Percentiles rank a stretch among this genome's conserved stretches.
Conservation (phyloP, 768 basidiomycete genomes). For the Grammothele lineata region DNA sequence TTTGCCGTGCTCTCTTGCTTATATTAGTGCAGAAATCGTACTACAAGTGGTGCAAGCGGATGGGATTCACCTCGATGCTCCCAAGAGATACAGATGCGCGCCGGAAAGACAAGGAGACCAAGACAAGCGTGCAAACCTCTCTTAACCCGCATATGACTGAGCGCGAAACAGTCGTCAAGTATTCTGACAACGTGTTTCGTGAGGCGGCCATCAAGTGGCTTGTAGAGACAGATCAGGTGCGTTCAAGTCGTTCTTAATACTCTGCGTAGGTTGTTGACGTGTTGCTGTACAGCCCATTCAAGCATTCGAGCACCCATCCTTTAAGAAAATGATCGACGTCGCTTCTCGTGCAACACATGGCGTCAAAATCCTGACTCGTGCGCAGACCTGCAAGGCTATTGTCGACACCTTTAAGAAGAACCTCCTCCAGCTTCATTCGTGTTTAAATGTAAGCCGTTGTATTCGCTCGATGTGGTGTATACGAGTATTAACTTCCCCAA, state of each 20-base stretch:
- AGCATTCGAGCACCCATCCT: conserved; percentile 31
- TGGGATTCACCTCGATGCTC: conserved; percentile 29
- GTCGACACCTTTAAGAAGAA: conserved; percentile 25
- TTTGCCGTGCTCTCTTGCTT: too few relatives aligned
- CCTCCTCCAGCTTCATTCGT: neutral
- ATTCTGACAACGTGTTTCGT: conserved; percentile 27
- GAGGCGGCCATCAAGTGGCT: conserved; percentile 35
- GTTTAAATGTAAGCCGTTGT: conserved; percentile 20
- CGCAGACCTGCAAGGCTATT: conserved; percentile 25
- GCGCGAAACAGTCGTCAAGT: conserved; percentile 18
- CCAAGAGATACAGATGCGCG: conserved; percentile 19
- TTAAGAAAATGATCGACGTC: conserved; percentile 32
- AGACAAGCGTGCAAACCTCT: conserved; percentile 9
- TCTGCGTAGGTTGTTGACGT: neutral
- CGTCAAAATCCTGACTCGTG: conserved; percentile 31
- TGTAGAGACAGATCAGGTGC: conserved; percentile 36
- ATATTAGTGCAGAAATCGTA: too few relatives aligned
- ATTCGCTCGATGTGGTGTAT: neutral
- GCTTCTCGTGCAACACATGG: conserved; percentile 34
- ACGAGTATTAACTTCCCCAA: neutral
- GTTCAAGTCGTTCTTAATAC: neutral
- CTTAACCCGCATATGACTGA: conserved; percentile 25
- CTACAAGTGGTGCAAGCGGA: conserved; percentile 24
- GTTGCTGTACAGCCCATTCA: conserved; percentile 25
- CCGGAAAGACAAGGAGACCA: conserved; percentile 12